A percentile compares a stretch with the other conserved stretches of the same genome.
Evolutionary conservation across 2,329 filamentous ascomycete species (phyloP).

Genomic region (Madurella mycetomatis): DNA sequence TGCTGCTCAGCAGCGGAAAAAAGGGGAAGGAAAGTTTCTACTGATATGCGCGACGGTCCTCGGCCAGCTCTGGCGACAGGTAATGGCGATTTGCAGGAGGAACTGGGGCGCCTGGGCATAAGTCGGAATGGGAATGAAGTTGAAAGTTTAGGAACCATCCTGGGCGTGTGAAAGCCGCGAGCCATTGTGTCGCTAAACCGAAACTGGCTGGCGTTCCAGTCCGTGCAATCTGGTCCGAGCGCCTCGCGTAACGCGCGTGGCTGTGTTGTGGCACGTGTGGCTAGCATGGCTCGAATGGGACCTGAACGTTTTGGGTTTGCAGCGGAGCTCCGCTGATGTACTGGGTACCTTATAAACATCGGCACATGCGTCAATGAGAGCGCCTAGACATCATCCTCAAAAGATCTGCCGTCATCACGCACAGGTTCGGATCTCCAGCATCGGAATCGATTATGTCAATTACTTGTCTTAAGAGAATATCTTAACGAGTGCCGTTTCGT

Average conservation of each 20-base stretch:
- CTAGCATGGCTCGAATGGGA: background rate
- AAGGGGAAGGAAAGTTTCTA: background rate
- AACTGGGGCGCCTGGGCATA: slow-evolving; percentile 6
- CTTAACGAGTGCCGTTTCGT: too few relatives aligned
- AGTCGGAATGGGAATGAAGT: slow-evolving; percentile 16
- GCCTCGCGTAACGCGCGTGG: background rate
- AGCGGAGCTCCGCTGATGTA: too few relatives aligned
- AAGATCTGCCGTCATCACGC: too few relatives aligned
- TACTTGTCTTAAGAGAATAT: too few relatives aligned
- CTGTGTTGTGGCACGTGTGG: background rate
- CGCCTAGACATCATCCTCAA: too few relatives aligned
- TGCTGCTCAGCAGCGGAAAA: background rate
- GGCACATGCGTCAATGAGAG: too few relatives aligned
- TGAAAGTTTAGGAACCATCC: slow-evolving; percentile 24
- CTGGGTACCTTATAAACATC: too few relatives aligned
- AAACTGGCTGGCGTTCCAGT: slow-evolving; percentile 16
- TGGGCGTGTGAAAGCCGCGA: slow-evolving; percentile 22
- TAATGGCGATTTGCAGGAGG: background rate
- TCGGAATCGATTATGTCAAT: too few relatives aligned
- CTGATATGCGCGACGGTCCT: background rate
- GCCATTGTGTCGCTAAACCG: slow-evolving; percentile 23
- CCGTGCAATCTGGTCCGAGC: slow-evolving; percentile 18
- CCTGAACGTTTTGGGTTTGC: too few relatives aligned
- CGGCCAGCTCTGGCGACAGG: slow-evolving; percentile 7
- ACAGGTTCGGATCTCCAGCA: too few relatives aligned